phyloP scores from a whole-genome alignment of 1,284 basidiomycete genomes.

The Wolfiporia cocos region DNA sequence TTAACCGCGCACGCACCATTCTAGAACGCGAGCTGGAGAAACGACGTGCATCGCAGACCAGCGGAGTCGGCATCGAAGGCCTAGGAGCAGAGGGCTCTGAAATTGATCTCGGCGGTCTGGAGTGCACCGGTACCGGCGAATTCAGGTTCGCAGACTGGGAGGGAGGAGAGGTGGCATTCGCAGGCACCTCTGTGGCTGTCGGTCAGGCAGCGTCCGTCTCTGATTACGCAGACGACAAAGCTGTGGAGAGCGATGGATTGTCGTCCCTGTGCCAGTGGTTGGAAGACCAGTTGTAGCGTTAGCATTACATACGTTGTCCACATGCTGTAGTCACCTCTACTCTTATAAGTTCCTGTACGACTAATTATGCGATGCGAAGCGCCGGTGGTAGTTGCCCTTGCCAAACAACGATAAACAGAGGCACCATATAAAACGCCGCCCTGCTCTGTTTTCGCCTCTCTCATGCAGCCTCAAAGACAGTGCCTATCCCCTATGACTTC shows the following conservation, averaged over 20 bases:
- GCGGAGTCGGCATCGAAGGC: constrained; percentile 63
- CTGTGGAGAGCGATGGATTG: constrained; percentile 32
- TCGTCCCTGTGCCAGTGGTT: constrained; percentile 45
- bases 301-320: background rate
- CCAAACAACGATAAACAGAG: constrained; percentile 11
- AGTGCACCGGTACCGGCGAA: constrained; percentile 30
- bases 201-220: constrained; percentile 24
- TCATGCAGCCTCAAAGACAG: constrained; percentile 71
- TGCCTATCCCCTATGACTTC: constrained; percentile 47
- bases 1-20: constrained; percentile 63
- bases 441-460: constrained; percentile 10
- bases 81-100: constrained; percentile 39
- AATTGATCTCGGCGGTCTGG: constrained; percentile 24
- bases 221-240: constrained; percentile 33
- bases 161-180: constrained; percentile 64
- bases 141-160: constrained; percentile 78
- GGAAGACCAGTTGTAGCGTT: constrained; percentile 29
- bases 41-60: constrained; percentile 52
- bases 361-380: no score
- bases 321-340: no score
- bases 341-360: no score
- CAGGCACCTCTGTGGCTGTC: constrained; percentile 51
- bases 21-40: constrained; percentile 80
- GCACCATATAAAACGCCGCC: constrained; percentile 8
- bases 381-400: no score